A percentile compares a stretch with the other conserved stretches of the same genome.
Evolutionary conservation across 805 yeast species (phyloP).

Genomic region (Sporopachydermia quercuum): DNA sequence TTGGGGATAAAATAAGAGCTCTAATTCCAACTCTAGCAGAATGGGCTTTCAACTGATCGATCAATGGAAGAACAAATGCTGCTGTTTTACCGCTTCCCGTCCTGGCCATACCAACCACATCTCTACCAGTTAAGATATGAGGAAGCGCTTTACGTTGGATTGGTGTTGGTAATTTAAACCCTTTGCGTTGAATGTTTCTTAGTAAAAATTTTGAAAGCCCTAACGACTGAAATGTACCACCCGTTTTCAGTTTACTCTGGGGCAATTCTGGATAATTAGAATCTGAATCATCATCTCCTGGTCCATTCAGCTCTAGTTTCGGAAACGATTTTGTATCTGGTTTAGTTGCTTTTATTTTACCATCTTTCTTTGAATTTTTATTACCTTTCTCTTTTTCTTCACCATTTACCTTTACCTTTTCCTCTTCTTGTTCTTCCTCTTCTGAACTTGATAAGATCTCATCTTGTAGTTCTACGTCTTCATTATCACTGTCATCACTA

Average conservation of each 20-base stretch:
- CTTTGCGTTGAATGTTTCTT: conserved; percentile 63
- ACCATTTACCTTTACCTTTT: neutral
- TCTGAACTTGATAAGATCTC: conserved; percentile 29
- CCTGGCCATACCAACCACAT: conserved; percentile 98
- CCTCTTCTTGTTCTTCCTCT: conserved; percentile 23
- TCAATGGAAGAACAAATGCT: conserved; percentile 81
- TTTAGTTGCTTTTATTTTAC: conserved; percentile 8
- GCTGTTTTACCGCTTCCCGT: conserved; percentile 99
- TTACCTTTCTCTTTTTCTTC: conserved; percentile 6
- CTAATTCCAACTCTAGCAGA: conserved; percentile 80
- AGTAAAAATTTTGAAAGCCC: conserved; percentile 67
- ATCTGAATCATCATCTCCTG: conserved; percentile 19
- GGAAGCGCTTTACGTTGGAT: conserved; percentile 95
- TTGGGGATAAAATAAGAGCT: conserved; percentile 82
- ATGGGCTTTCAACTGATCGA: conserved; percentile 73
- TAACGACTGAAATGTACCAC: conserved; percentile 79
- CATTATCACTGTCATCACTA: conserved; percentile 7
- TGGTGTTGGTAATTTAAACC: conserved; percentile 92
- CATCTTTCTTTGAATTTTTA: conserved; percentile 6
- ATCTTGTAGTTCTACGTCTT: conserved; percentile 13
- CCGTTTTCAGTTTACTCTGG: conserved; percentile 42
- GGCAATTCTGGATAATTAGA: conserved; percentile 19
- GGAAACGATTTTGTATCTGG: conserved; percentile 18
- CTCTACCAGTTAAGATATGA: conserved; percentile 69
- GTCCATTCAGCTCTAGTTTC: conserved; percentile 28